Evolutionary conservation across 192 early-diverging fungal species (phyloP).

Genomic region (Podochytrium sp.): DNA sequence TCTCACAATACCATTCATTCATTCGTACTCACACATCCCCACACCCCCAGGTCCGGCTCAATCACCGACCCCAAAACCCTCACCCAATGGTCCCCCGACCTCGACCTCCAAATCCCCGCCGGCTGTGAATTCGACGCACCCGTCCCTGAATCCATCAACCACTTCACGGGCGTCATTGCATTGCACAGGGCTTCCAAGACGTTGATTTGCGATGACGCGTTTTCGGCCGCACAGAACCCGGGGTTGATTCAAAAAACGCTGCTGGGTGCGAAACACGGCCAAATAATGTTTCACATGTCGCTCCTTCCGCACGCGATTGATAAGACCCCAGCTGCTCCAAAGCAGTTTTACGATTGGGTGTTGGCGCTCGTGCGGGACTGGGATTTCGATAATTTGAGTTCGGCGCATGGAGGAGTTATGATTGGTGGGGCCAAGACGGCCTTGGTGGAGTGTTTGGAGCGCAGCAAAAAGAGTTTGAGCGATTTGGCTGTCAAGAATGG

Average conservation of each 20-base stretch:
- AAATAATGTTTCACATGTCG: constrained; percentile 17
- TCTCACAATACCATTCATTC: constrained; percentile 6
- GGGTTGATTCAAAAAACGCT: neutral
- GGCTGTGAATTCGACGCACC: constrained; percentile 18
- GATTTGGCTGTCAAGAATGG: neutral
- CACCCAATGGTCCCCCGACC: constrained; percentile 19
- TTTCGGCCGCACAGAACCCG: neutral
- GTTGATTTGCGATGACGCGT: neutral
- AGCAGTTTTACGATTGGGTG: constrained; percentile 26
- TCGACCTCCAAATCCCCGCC: constrained; percentile 25
- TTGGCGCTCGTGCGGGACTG: constrained; percentile 17
- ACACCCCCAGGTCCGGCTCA: constrained; percentile 1
- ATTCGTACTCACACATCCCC: neutral
- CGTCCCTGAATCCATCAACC: constrained; percentile 24
- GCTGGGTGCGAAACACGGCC: neutral
- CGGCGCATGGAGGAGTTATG: constrained; percentile 19
- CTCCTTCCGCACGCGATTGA: constrained; percentile 14
- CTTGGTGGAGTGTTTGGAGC: neutral
- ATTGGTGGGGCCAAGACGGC: constrained; percentile 20
- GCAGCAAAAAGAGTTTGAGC: neutral
- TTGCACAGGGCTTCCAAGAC: constrained; percentile 28
- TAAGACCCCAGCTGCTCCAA: constrained; percentile 25
- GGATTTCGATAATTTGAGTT: constrained; percentile 32
- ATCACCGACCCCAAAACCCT: constrained; percentile 8
- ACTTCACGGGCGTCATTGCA: constrained; percentile 27